Conservation (phyloP, 139 green algal genomes). For the Auxenochlorella protothecoides region DNA sequence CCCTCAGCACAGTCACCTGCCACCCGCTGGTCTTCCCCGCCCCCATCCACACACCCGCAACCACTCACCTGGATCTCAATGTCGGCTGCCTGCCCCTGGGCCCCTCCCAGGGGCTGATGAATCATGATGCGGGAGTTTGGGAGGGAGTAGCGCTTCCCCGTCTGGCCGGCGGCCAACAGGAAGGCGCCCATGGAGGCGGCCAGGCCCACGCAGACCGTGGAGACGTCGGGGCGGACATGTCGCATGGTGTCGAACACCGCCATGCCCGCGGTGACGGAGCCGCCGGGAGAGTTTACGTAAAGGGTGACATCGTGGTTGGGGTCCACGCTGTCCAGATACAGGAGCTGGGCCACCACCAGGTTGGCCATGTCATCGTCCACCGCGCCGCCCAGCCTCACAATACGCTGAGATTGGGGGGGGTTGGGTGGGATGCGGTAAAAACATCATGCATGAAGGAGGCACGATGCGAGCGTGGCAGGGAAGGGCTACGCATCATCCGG, state of each 20-base stretch:
- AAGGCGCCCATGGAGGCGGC: constrained; percentile 98
- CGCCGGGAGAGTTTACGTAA: constrained; percentile 98
- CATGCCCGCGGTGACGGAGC: constrained; percentile 94
- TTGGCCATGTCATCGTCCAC: constrained; percentile 99
- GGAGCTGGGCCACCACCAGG: constrained; percentile 93
- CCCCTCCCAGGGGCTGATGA: constrained; percentile 96
- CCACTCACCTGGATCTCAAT: constrained; percentile 84
- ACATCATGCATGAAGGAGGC: no score
- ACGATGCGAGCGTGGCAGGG: no score
- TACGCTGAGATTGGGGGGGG: constrained; percentile 53
- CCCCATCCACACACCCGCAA: no score
- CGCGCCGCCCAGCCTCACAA: constrained; percentile 89
- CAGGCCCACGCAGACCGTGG: constrained; percentile 95
- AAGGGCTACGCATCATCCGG: no score
- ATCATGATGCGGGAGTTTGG: constrained; percentile 99
- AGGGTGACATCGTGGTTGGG: constrained; percentile 86
- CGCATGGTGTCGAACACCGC: constrained; percentile 99
- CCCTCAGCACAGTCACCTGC: neutral
- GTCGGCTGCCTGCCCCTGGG: constrained; percentile 96
- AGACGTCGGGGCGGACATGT: constrained; percentile 90
- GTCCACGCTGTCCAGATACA: constrained; percentile 85
- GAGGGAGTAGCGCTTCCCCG: constrained; percentile 95
- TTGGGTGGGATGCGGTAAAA: no score
- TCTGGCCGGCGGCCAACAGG: constrained; percentile 82
- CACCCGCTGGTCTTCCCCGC: neutral